A percentile compares a stretch with the other conserved stretches of the same genome.
phyloP scores from a whole-genome alignment of 2,329 filamentous ascomycete genomes.

The Ramularia collo-cygni region DNA sequence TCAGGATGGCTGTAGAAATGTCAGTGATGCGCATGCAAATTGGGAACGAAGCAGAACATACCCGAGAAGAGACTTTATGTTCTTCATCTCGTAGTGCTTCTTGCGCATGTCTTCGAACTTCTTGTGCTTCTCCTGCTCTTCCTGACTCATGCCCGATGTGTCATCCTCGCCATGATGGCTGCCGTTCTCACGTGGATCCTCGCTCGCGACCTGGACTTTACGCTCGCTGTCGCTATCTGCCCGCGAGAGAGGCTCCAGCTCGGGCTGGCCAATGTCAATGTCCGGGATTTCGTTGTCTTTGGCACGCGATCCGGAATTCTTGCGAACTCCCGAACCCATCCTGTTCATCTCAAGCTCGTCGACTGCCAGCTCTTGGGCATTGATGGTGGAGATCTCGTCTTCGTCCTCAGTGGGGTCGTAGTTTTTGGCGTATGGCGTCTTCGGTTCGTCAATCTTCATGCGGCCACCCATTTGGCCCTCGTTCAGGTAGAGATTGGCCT shows the following conservation, averaged over 20 bases:
- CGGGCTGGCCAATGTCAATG: slow-evolving; percentile 85
- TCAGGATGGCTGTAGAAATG: slow-evolving; percentile 33
- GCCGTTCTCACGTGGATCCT: slow-evolving; percentile 34
- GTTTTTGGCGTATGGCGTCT: slow-evolving; percentile 89
- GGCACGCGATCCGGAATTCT: slow-evolving; percentile 22
- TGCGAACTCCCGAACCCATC: slow-evolving; percentile 31
- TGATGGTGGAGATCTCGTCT: slow-evolving; percentile 60
- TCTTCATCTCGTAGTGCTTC: slow-evolving; percentile 98
- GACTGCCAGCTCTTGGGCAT: slow-evolving; percentile 64
- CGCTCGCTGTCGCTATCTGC: slow-evolving; percentile 51
- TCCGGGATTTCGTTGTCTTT: slow-evolving; percentile 79
- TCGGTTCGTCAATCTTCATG: slow-evolving; percentile 99
- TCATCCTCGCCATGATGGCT: slow-evolving; percentile 55
- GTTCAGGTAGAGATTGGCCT: slow-evolving; percentile 93
- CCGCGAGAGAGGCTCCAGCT: slow-evolving; percentile 43
- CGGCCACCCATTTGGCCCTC: slow-evolving; percentile 92
- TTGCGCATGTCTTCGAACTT: slow-evolving; percentile 87
- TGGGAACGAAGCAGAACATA: slow-evolving; percentile 34
- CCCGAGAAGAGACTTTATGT: slow-evolving; percentile 83
- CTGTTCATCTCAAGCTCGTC: slow-evolving; percentile 58
- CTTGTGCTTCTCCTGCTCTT: slow-evolving; percentile 84
- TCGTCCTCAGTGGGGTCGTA: slow-evolving; percentile 88
- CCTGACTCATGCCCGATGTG: slow-evolving; percentile 47
- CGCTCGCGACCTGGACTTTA: slow-evolving; percentile 69
- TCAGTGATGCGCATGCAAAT: slow-evolving; percentile 11